phyloP scores from a whole-genome alignment of 768 basidiomycete species.

The Hericium alpestre region DNA sequence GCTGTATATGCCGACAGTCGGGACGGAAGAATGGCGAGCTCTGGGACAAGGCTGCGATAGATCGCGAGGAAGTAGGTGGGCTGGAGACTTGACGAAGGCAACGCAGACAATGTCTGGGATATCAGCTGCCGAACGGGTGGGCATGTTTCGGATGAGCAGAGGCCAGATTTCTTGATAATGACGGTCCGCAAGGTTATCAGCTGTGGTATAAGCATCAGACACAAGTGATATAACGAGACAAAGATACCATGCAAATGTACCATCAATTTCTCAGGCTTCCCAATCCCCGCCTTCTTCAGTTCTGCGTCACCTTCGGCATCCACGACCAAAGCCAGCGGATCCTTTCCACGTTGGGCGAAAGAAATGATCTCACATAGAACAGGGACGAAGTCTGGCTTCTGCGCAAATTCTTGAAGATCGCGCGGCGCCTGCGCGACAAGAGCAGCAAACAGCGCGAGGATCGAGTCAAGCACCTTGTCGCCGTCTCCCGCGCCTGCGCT shows the following conservation, averaged over 20 bases:
- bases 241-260: slow-evolving; percentile 43
- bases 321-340: slow-evolving; percentile 40
- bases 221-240: not conserved
- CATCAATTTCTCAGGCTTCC: slow-evolving; percentile 44
- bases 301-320: slow-evolving; percentile 26
- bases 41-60: slow-evolving; percentile 23
- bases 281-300: slow-evolving; percentile 41
- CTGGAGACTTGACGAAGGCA: slow-evolving; percentile 36
- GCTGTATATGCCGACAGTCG: slow-evolving; percentile 30
- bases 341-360: slow-evolving; percentile 21
- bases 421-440: slow-evolving; percentile 50
- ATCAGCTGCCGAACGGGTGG: slow-evolving; percentile 37
- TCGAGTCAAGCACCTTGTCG: slow-evolving; percentile 60
- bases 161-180: slow-evolving; percentile 24
- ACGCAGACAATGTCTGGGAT: slow-evolving; percentile 35
- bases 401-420: slow-evolving; percentile 46
- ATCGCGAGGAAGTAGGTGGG: slow-evolving; percentile 20
- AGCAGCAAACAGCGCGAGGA: slow-evolving; percentile 50
- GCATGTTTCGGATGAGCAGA: slow-evolving; percentile 33
- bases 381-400: slow-evolving; percentile 20
- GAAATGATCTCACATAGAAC: slow-evolving; percentile 18
- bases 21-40: slow-evolving; percentile 29
- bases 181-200: slow-evolving; percentile 25
- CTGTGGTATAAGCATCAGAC: slow-evolving; percentile 16
- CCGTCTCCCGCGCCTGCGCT: slow-evolving; percentile 47